Evolutionary conservation across 805 yeast species (phyloP), one percentile per base, ranked within the genome.

Genomic region (Candida suzukii): DNA sequence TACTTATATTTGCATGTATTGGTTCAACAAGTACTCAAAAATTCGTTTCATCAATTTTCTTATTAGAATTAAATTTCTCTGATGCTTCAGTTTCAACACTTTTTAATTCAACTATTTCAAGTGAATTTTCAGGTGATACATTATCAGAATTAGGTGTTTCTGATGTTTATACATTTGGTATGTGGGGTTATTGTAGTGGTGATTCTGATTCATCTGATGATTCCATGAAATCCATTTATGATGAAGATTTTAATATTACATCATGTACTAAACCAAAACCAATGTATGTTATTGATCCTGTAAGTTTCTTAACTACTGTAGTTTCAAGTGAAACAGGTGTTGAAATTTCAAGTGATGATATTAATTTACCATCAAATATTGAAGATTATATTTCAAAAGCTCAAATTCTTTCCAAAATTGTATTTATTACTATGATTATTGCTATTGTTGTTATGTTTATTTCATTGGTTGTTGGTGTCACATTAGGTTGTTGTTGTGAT

Each of bases 151-250:
- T 67, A 3, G 74, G 73, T 2, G 49, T 78, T 9, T 56, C 73
- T 3, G 71, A 70, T 34, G 63, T 72, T 24, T 75, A 74, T 48
- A 67, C 74, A 14, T 62, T 78, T 27, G 84, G 86, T 29, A 60
- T 76, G 49, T 80, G 83, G 75, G 82, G 83, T 20, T 80, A 76
- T 60, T 81, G 88, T 58, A 51, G 64, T 41, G 82, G 79, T 19
- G 37, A 41, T 4, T 31, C 43, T 16, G 42, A 40, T 31, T n/a
- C 50, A 13, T 37, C 44, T 14, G 43, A 54, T 25, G 43, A 43
- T 30, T 51, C 57, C 34, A 26, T 17, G 27, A 21, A 19, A 9
- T 28, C 25, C 5, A 19, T 38, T 22, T 38, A 49, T 37, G 38
- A 43, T 21, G 33, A 33, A 8, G 41, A 65, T 38, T 66, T 68